These are phyloP conservation scores for Fomitopsis pinicola DNA, from an alignment of 1,284 basidiomycete species.

Conservation along the genomic window DNA sequence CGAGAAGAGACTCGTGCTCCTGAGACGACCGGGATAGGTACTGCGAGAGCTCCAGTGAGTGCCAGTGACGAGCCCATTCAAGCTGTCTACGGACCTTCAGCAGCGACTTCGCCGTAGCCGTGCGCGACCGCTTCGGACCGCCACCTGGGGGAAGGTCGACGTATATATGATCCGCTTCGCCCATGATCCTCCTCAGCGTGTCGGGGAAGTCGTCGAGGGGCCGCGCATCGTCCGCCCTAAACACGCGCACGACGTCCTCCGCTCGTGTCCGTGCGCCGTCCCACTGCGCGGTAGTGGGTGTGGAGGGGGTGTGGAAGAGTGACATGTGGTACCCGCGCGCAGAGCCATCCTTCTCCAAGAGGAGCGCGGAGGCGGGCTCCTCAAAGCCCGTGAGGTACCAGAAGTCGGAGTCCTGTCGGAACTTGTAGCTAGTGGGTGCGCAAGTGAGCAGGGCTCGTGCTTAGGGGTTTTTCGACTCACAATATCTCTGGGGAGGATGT, in stretches of 20 bases:
- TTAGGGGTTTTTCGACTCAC: conserved; percentile 30
- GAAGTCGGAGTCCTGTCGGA: conserved; percentile 90
- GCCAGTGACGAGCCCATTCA: conserved; percentile 2
- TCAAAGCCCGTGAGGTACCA: conserved; percentile 95
- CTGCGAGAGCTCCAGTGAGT: conserved; percentile 29
- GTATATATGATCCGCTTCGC: conserved; percentile 37
- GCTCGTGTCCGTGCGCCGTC: conserved; percentile 67
- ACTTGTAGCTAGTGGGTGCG: conserved; percentile 78
- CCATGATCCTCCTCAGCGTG: conserved; percentile 44
- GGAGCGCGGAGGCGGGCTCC: conserved; percentile 86
- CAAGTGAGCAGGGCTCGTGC: not conserved
- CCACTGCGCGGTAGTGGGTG: conserved; percentile 85
- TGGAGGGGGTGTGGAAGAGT: conserved; percentile 80
- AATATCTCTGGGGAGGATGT: conserved; percentile 38
- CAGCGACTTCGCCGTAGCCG: conserved; percentile 31
- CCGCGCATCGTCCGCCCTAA: conserved; percentile 73
- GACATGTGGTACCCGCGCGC: conserved; percentile 84
- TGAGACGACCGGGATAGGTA: conserved; percentile 39
- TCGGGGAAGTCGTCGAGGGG: conserved; percentile 50
- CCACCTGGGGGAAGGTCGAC: conserved; percentile 27
- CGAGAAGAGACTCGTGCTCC: conserved; percentile 50
- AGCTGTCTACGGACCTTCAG: conserved; percentile 17
- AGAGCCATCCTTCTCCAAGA: conserved; percentile 74
- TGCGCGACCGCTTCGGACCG: not conserved
- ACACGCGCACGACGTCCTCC: conserved; percentile 56